Evolutionary conservation across 148 eudicot species (phyloP).

Genomic region (Persicaria tinctoria): DNA sequence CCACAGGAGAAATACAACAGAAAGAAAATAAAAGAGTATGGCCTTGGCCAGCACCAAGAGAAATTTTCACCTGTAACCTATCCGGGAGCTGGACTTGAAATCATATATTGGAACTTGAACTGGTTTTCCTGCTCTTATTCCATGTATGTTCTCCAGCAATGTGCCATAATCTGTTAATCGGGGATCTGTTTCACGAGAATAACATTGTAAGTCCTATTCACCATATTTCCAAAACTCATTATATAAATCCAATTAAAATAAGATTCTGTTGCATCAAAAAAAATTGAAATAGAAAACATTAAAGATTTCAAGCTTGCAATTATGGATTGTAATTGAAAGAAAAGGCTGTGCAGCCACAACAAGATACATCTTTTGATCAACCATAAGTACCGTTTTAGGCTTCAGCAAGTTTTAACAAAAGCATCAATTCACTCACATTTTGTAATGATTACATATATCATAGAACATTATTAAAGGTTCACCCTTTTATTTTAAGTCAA

Average conservation of each 20-base stretch:
- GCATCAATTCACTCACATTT: too few species aligned
- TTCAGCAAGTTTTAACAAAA: too few species aligned
- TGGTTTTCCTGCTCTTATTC: slow-evolving; percentile 64
- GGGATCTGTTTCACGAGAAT: slow-evolving; percentile 50
- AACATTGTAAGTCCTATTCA: background rate
- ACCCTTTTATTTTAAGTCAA: too few species aligned
- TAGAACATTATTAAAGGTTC: too few species aligned
- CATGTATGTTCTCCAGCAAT: slow-evolving; percentile 75
- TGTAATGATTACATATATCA: too few species aligned
- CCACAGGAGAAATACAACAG: background rate
- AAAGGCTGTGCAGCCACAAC: background rate
- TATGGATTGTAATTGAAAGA: background rate
- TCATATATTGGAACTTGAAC: slow-evolving; percentile 91
- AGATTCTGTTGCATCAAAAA: too few species aligned
- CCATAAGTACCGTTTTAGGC: too few species aligned
- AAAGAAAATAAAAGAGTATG: background rate
- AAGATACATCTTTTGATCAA: background rate
- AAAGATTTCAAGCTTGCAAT: background rate
- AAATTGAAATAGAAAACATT: background rate
- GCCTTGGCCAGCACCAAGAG: background rate
- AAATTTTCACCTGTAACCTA: slow-evolving; percentile 67
- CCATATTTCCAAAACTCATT: background rate
- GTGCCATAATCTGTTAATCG: slow-evolving; percentile 95
- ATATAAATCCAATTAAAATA: background rate
- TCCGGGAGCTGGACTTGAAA: slow-evolving; percentile 83